Evolutionary conservation across 345 rosid genomes (phyloP).

Genomic region (Citrus sp.): DNA sequence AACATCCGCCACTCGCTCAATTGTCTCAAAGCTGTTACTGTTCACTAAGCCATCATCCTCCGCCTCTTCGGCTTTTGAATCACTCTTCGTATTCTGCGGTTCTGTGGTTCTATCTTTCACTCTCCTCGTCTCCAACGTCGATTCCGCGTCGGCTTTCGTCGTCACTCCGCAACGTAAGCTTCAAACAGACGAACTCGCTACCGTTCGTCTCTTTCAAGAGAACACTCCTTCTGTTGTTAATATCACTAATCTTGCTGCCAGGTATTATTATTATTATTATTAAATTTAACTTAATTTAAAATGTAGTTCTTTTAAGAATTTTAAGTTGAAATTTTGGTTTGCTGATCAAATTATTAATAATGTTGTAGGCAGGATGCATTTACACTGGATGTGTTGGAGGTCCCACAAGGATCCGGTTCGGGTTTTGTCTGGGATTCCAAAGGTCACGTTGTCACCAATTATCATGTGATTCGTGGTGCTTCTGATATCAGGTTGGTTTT

Average conservation of each 20-base stretch:
- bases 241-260: slow-evolving; percentile 89
- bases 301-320: not conserved
- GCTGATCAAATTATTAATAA: not conserved
- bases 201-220: slow-evolving; percentile 86
- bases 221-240: slow-evolving; percentile 97
- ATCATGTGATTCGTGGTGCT: slow-evolving; percentile 95
- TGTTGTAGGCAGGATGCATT: slow-evolving; percentile 83
- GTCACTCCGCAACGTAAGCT: slow-evolving; percentile 62
- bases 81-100: slow-evolving; percentile 54
- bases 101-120: slow-evolving; percentile 69
- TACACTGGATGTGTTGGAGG: slow-evolving; percentile 91
- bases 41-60: not conserved
- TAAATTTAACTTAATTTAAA: not conserved
- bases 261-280: slow-evolving; percentile 25
- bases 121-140: slow-evolving; percentile 49
- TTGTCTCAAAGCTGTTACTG: not conserved
- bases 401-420: slow-evolving; percentile 96
- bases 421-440: slow-evolving; percentile 90
- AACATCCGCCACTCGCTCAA: not conserved
- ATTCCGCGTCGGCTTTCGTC: slow-evolving; percentile 67
- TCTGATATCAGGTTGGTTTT: slow-evolving; percentile 81
- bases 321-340: not conserved
- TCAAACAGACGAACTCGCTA: slow-evolving; percentile 85
- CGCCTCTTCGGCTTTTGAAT: slow-evolving; percentile 34
- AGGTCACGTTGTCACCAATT: slow-evolving; percentile 90